Conservation (phyloP, 306 rosid genomes). For the Nissolia schottii region DNA sequence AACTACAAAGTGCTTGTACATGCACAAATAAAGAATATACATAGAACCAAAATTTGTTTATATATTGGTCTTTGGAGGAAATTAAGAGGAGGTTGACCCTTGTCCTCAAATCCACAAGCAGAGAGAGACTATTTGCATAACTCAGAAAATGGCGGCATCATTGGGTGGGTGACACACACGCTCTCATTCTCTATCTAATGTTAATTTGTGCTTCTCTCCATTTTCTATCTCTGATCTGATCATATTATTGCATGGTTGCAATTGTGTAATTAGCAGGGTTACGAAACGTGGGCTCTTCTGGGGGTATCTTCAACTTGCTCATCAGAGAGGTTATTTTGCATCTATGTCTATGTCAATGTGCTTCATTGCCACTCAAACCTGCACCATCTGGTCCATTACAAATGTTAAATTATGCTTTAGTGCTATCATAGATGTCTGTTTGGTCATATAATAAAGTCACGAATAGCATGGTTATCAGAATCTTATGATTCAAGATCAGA, state of each 20-base stretch:
- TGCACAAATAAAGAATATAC: not conserved
- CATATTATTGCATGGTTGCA: not conserved
- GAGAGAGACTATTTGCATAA: not conserved
- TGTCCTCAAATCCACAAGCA: not conserved
- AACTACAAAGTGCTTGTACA: not conserved
- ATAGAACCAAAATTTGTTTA: not conserved
- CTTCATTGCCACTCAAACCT: not conserved
- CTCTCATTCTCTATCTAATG: not conserved
- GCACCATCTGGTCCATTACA: too few species aligned
- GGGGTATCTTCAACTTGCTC: constrained; percentile 4
- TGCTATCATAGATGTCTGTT: too few species aligned
- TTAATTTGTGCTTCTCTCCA: not conserved
- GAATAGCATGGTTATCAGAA: too few species aligned
- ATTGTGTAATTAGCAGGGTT: constrained; percentile 16
- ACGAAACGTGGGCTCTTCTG: constrained; percentile 12
- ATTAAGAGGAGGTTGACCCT: constrained; percentile 7
- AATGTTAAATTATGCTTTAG: too few species aligned
- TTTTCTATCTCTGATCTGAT: not conserved
- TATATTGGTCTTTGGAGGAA: not conserved
- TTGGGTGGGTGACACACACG: not conserved
- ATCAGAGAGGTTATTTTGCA: constrained; percentile 30
- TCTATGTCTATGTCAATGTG: not conserved
- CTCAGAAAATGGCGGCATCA: not conserved
- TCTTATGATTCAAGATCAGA: too few species aligned
- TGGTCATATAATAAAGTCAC: too few species aligned